Evolutionary conservation across 2,329 filamentous ascomycete genomes (phyloP).

Genomic region (Paecilomyces sp.): DNA sequence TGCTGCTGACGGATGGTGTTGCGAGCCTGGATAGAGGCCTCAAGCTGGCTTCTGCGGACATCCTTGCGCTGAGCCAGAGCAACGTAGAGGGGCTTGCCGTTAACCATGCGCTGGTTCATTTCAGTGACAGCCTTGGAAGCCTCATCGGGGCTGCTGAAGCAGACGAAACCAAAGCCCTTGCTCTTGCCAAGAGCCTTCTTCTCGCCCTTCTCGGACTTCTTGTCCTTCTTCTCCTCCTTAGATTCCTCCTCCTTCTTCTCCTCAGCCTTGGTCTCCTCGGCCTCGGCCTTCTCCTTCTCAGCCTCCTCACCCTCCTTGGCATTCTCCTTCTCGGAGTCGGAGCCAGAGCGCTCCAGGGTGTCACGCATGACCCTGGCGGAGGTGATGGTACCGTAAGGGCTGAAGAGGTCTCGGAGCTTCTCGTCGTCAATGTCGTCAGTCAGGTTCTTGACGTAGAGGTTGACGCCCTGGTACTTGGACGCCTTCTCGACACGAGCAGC

Average conservation of each 20-base stretch:
- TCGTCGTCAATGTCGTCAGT: slow-evolving; percentile 96
- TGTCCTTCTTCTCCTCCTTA: slow-evolving; percentile 48
- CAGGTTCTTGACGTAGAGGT: slow-evolving; percentile 99
- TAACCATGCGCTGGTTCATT: slow-evolving; percentile 99
- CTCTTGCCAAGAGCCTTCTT: slow-evolving; percentile 81
- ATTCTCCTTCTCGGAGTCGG: slow-evolving; percentile 45
- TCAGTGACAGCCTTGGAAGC: slow-evolving; percentile 98
- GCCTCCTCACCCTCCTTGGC: slow-evolving; percentile 28
- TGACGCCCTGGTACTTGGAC: slow-evolving; percentile 98
- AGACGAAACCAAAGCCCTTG: slow-evolving; percentile 99
- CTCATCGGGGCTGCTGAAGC: slow-evolving; percentile 99
- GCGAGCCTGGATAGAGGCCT: slow-evolving; percentile 97
- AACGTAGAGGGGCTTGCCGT: slow-evolving; percentile 94
- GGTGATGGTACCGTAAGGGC: slow-evolving; percentile 87
- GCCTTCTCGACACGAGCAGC: slow-evolving; percentile 96
- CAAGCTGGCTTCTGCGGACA: slow-evolving; percentile 97
- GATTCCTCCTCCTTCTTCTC: slow-evolving; percentile 45
- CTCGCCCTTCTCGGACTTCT: slow-evolving; percentile 49
- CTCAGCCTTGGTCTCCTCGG: slow-evolving; percentile 28
- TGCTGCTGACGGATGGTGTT: slow-evolving; percentile 99
- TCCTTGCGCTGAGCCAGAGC: slow-evolving; percentile 98
- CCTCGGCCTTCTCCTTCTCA: slow-evolving; percentile 24
- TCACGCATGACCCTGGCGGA: slow-evolving; percentile 99
- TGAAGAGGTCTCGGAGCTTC: slow-evolving; percentile 90
- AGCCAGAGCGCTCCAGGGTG: slow-evolving; percentile 39